Percentiles rank a stretch among this genome's conserved stretches.
phyloP scores from a whole-genome alignment of 192 early-diverging fungal genomes.

The Pilaira anomala region DNA sequence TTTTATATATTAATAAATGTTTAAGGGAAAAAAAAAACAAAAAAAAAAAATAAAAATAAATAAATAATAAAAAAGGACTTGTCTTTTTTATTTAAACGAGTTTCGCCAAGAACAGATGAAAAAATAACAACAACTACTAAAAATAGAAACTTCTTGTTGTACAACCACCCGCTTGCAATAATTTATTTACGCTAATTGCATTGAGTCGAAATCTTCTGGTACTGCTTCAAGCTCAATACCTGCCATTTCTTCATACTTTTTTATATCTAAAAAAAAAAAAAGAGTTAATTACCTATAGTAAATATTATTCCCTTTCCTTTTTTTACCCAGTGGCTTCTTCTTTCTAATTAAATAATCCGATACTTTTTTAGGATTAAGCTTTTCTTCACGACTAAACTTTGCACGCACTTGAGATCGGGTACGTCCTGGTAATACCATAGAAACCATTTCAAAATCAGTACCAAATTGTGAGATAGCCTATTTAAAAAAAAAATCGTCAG shows the following conservation, averaged over 20 bases:
- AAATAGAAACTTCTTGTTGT: no score
- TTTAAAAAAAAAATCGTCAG: not conserved
- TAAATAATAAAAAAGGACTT: no score
- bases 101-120: no score
- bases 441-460: slow-evolving; percentile 40
- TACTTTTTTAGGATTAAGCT: slow-evolving; percentile 21
- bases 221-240: slow-evolving; percentile 19
- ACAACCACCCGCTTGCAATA: not conserved
- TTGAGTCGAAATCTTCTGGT: slow-evolving; percentile 26
- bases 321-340: slow-evolving; percentile 28
- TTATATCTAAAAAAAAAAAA: slow-evolving; percentile 5
- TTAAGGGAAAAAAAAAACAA: no score
- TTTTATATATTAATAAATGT: no score
- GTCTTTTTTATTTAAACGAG: no score
- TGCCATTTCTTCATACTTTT: slow-evolving; percentile 2
- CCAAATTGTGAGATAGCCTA: slow-evolving; percentile 35
- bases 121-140: no score
- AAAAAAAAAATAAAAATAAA: no score
- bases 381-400: slow-evolving; percentile 35
- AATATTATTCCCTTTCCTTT: not conserved
- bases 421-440: slow-evolving; percentile 22
- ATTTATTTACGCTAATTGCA: slow-evolving; percentile 8
- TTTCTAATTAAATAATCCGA: slow-evolving; percentile 27
- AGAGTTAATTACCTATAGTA: not conserved
- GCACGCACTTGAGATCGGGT: slow-evolving; percentile 27